These are phyloP conservation scores for Vanrija pseudolonga DNA, from an alignment of 1,284 basidiomycete genomes.

Conservation along the genomic window DNA sequence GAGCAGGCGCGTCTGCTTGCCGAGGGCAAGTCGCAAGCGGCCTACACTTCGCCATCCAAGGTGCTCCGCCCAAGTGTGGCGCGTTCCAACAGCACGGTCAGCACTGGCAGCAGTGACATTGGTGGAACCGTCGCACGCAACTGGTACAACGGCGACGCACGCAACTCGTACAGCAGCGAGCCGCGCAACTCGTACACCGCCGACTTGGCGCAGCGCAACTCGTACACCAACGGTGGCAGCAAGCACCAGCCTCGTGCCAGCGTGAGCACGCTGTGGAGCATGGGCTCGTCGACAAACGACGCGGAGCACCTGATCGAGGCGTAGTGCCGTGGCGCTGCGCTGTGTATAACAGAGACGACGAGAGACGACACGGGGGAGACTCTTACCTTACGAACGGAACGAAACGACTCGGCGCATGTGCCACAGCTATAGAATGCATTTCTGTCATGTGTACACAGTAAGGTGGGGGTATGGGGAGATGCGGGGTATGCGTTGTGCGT, in stretches of 20 bases:
- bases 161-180: no score
- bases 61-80: slow-evolving; percentile 1
- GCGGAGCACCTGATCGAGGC: background rate
- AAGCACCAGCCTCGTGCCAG: slow-evolving; percentile 7
- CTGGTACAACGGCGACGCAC: no score
- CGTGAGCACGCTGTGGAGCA: slow-evolving; percentile 25
- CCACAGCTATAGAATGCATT: slow-evolving; percentile 1
- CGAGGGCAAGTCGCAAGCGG: slow-evolving; percentile 20
- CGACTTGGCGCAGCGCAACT: no score
- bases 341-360: no score
- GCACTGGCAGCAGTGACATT: slow-evolving; percentile 1
- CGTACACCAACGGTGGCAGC: background rate
- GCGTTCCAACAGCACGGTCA: background rate
- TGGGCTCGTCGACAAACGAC: slow-evolving; percentile 5
- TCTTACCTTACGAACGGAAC: background rate
- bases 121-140: no score
- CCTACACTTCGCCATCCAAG: slow-evolving; percentile 31
- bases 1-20: slow-evolving; percentile 26
- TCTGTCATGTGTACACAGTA: slow-evolving; percentile 3
- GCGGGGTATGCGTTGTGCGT: slow-evolving; percentile 2
- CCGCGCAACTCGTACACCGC: no score
- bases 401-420: background rate
- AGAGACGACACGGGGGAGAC: background rate
- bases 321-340: no score
- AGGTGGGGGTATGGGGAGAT: background rate